Conservation (phyloP, 2,329 filamentous ascomycete species). For the Malbranchea cinnamomea region DNA sequence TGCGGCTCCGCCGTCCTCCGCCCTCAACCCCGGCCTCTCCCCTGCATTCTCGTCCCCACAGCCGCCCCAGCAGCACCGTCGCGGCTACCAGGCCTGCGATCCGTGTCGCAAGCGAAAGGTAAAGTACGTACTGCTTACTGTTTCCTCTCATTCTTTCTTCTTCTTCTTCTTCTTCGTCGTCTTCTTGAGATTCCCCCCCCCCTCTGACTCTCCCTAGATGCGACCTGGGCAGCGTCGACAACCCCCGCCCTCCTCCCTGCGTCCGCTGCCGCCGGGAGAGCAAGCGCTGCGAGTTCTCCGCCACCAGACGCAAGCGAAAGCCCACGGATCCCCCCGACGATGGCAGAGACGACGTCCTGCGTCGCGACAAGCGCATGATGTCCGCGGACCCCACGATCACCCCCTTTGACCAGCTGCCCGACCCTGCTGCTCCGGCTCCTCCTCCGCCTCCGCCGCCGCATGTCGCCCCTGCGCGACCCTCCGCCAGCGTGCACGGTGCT, state of each 20-base stretch:
- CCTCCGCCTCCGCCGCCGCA: neutral
- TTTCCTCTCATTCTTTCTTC: conserved; percentile 9
- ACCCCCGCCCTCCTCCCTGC: conserved; percentile 85
- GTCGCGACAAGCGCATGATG: conserved; percentile 39
- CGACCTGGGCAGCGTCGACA: too few species aligned
- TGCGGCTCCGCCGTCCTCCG: conserved; percentile 10
- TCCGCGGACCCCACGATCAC: conserved; percentile 25
- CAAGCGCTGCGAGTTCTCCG: conserved; percentile 95
- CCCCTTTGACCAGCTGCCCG: conserved; percentile 1
- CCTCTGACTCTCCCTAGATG: conserved; percentile 12
- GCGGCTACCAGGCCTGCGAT: conserved; percentile 35
- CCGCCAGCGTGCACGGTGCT: too few species aligned
- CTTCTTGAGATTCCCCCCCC: conserved; percentile 7
- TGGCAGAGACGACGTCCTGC: conserved; percentile 25
- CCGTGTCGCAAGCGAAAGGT: conserved; percentile 35
- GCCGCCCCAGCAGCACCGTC: conserved; percentile 27
- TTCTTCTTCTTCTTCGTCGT: conserved; percentile 8
- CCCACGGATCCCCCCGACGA: conserved; percentile 36
- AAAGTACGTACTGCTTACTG: conserved; percentile 35
- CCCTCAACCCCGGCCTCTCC: conserved; percentile 15
- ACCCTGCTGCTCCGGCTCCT: neutral
- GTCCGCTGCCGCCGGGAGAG: conserved; percentile 85
- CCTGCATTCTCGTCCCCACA: conserved; percentile 19
- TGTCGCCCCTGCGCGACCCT: too few species aligned
- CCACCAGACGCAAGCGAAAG: conserved; percentile 84